Evolutionary conservation across 192 early-diverging fungal species (phyloP), one percentile per base, ranked within the genome.

Genomic region (Coemansia sp.): DNA sequence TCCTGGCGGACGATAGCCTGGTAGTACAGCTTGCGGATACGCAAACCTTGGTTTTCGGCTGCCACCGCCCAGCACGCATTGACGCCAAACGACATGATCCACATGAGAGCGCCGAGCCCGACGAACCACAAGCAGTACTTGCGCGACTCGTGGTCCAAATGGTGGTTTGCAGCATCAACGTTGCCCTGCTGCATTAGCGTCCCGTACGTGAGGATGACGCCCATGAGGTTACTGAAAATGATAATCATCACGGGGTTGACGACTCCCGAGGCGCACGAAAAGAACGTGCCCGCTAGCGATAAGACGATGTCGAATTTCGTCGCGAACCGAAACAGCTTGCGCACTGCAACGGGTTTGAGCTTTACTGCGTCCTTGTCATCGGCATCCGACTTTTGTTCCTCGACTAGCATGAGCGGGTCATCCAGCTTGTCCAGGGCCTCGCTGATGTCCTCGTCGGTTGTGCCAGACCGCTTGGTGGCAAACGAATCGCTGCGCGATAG

Each of bases 1-100:
- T 98, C 94, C 77, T 96, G 94, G 51, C 92, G 88, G 43, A 98
- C 86, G 60, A 98, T 89, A 22, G 91, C 82, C 49, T 86, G 72
- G 47, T 96, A 86, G 77, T 94, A 98, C 40, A 79, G 65, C 71
- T 90, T 79, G 62, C 94, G 87, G 59, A 96, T 92, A 40, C 94
- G 87, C 60, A 91, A 85, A 11, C 89, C 77, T 63, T 90, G 91
- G 77, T 81, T 85, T 62, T 89, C 89, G 7, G 84, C 85, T 0
- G 79, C 71, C 63, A 82, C 66, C 2, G 79, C 63, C 74, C 74
- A 82, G 68, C 72, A 73, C 17, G 67, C 62, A 51, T 74, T 73
- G 39, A 82, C 58, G n/a, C 74, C 66, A 38, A 70, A 82, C 20
- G 74, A 69, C 17, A 70, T 8, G 3, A 73, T 39, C 79, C 71